A percentile compares a stretch with the other conserved stretches of the same genome.
Conservation (phyloP, 1,139 yeast genomes). For the Keqinozyma sinolaborantium region DNA sequence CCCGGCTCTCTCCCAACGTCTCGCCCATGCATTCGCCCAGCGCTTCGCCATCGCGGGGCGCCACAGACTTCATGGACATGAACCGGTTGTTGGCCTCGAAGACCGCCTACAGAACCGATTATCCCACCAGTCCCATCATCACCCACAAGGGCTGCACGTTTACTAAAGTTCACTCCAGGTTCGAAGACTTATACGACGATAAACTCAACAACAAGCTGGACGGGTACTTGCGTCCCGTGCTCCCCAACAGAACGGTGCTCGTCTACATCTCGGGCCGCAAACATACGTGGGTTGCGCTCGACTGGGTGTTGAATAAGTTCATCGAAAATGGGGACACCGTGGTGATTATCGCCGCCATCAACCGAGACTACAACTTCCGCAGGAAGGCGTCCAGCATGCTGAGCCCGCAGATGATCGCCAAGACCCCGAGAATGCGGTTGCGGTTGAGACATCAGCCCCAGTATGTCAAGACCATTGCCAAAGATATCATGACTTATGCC, state of each 20-base stretch:
- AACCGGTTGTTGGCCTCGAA: slow-evolving; percentile 2
- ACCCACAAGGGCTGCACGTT: slow-evolving; percentile 50
- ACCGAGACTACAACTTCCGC: slow-evolving; percentile 8
- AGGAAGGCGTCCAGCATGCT: slow-evolving; percentile 1
- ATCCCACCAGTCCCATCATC: slow-evolving; percentile 53
- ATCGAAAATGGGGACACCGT: slow-evolving; percentile 63
- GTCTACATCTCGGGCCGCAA: slow-evolving; percentile 67
- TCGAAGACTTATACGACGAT: slow-evolving; percentile 32
- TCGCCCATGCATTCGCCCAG: slow-evolving; percentile 18
- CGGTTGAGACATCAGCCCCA: slow-evolving; percentile 34
- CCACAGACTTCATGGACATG: slow-evolving; percentile 7
- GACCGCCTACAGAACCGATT: slow-evolving; percentile 11
- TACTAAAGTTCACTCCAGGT: slow-evolving; percentile 43
- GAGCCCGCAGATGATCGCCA: slow-evolving; percentile 12
- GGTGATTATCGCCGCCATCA: slow-evolving; percentile 48
- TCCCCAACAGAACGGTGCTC: slow-evolving; percentile 53
- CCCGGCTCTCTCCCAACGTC: slow-evolving; percentile 10
- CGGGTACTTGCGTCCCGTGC: slow-evolving; percentile 26
- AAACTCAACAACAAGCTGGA: slow-evolving; percentile 22
- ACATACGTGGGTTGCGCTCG: slow-evolving; percentile 80
- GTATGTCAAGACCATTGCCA: slow-evolving; percentile 28
- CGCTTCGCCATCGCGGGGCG: slow-evolving; percentile 9
- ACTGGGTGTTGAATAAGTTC: slow-evolving; percentile 55
- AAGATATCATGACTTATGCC: slow-evolving; percentile 45
- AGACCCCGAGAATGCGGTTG: slow-evolving; percentile 28